phyloP scores from a whole-genome alignment of 1,284 basidiomycete genomes.

The Leccinum discolor region DNA sequence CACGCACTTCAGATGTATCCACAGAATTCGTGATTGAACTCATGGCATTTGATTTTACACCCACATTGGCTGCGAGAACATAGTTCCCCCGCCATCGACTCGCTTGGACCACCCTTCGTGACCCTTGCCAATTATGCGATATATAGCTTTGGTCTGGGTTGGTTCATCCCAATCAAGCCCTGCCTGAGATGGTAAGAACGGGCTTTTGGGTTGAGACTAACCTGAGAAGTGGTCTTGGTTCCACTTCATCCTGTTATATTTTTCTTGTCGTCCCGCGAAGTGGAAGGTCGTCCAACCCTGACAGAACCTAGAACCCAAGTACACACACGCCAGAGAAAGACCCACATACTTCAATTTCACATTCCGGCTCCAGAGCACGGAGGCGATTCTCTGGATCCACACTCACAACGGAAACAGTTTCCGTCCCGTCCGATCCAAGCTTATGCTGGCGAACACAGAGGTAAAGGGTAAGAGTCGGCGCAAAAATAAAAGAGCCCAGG shows the following conservation, averaged over 20 bases:
- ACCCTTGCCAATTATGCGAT: constrained; percentile 53
- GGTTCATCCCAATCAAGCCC: constrained; percentile 89
- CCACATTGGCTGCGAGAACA: constrained; percentile 72
- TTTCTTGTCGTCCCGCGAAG: constrained; percentile 76
- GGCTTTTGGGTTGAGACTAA: constrained; percentile 26
- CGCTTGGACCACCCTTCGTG: constrained; percentile 71
- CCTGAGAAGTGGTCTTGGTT: constrained; percentile 74
- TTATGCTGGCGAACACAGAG: constrained; percentile 56
- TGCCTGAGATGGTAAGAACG: constrained; percentile 21
- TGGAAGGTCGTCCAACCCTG: constrained; percentile 89
- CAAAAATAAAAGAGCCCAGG: constrained; percentile 1
- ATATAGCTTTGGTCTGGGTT: constrained; percentile 62
- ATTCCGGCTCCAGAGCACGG: constrained; percentile 55
- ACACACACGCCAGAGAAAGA: constrained; percentile 1
- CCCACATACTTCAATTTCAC: constrained; percentile 66
- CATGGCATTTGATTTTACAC: constrained; percentile 18
- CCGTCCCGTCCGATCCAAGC: constrained; percentile 80
- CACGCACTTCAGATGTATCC: constrained; percentile 50
- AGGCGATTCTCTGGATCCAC: constrained; percentile 71
- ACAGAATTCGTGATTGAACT: background rate
- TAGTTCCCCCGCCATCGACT: constrained; percentile 76
- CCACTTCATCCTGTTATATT: constrained; percentile 77
- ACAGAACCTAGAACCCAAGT: constrained; percentile 3
- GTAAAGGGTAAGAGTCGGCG: constrained; percentile 12
- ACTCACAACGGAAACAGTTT: constrained; percentile 76